Conservation (phyloP, 305 asterid species). For the Rubia balearica region DNA sequence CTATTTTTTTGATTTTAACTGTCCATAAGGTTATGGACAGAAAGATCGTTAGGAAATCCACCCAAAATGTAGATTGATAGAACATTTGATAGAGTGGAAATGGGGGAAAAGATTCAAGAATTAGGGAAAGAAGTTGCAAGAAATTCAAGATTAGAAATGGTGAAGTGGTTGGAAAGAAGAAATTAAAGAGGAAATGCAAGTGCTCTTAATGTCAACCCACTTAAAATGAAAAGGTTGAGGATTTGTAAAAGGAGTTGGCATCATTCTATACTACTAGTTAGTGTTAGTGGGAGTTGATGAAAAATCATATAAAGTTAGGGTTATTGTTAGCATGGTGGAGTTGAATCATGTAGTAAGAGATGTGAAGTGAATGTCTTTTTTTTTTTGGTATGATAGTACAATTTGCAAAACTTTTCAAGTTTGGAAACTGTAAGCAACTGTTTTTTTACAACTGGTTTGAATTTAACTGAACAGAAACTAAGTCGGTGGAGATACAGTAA, state of each 20-base stretch:
- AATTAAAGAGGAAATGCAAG: slow-evolving; percentile 33
- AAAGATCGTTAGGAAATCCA: too few relatives aligned
- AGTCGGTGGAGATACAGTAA: too few relatives aligned
- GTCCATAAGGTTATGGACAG: too few relatives aligned
- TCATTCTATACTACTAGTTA: slow-evolving; percentile 10
- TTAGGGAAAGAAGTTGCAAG: slow-evolving; percentile 28
- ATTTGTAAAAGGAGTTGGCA: slow-evolving; percentile 22
- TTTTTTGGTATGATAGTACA: too few relatives aligned
- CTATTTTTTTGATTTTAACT: too few relatives aligned
- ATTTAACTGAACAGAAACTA: too few relatives aligned
- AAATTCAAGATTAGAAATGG: slow-evolving; percentile 32
- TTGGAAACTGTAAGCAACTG: too few relatives aligned
- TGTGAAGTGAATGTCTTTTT: too few relatives aligned
- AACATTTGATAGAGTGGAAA: slow-evolving; percentile 21
- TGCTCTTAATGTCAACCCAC: slow-evolving; percentile 31
- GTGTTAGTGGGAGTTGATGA: slow-evolving; percentile 19
- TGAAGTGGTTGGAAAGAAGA: slow-evolving; percentile 34
- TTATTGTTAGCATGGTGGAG: background rate
- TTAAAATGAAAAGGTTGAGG: slow-evolving; percentile 40
- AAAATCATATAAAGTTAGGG: background rate
- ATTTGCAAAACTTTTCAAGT: too few relatives aligned
- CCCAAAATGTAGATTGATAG: slow-evolving; percentile 30
- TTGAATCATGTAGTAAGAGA: too few relatives aligned
- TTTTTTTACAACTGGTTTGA: too few relatives aligned
- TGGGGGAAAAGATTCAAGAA: slow-evolving; percentile 31